Conservation (phyloP, 108 stramenopile genomes). For the Skeletonema grethae region DNA sequence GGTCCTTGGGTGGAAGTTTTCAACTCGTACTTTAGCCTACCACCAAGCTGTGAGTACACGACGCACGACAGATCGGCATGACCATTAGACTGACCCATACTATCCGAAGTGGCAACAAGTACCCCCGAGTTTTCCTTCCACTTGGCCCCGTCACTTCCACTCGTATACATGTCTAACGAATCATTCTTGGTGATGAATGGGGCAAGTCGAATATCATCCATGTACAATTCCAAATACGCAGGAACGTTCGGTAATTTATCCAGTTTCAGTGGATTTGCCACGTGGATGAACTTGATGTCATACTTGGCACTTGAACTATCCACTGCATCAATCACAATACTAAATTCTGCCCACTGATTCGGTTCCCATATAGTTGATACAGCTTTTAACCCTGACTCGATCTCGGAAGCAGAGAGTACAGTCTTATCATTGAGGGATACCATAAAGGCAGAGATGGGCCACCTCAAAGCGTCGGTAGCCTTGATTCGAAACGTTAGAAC, state of each 20-base stretch:
- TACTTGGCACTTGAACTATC: slow-evolving; percentile 17
- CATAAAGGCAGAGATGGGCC: slow-evolving; percentile 38
- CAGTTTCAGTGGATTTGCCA: slow-evolving; percentile 37
- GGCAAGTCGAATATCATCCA: slow-evolving; percentile 35
- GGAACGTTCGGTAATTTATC: slow-evolving; percentile 13
- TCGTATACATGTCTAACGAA: slow-evolving; percentile 19
- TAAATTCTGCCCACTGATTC: slow-evolving; percentile 33
- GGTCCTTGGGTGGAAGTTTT: slow-evolving; percentile 39
- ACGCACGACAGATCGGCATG: slow-evolving; percentile 27
- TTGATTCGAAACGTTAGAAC: slow-evolving; percentile 31
- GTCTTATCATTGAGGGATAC: slow-evolving; percentile 29
- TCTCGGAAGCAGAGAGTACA: slow-evolving; percentile 2
- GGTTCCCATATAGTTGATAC: neutral
- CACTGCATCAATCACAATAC: slow-evolving; percentile 4
- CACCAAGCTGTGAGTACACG: slow-evolving; percentile 26
- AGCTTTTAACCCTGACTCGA: neutral
- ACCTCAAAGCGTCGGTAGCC: slow-evolving; percentile 12
- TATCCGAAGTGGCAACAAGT: slow-evolving; percentile 20
- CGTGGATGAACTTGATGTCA: slow-evolving; percentile 29
- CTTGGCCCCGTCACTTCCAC: neutral
- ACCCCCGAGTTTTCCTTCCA: slow-evolving; percentile 10
- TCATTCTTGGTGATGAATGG: slow-evolving; percentile 10
- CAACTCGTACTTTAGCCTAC: slow-evolving; percentile 28
- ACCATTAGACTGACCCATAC: neutral
- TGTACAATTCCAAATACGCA: slow-evolving; percentile 11